Evolutionary conservation across 768 basidiomycete species (phyloP).

Genomic region (Lepiota venenata): DNA sequence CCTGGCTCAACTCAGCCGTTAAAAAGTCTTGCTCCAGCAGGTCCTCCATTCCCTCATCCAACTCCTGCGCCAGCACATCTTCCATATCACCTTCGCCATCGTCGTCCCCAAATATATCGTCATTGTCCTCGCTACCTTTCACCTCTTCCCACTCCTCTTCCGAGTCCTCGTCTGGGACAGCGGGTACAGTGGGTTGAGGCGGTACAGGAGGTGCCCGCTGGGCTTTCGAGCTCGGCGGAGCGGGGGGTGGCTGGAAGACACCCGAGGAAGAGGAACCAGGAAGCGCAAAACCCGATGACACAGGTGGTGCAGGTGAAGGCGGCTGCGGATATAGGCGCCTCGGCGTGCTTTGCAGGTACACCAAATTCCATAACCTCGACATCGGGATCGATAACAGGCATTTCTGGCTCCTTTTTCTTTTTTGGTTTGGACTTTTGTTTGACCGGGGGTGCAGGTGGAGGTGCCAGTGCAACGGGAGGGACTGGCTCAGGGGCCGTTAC

Average conservation of each 20-base stretch:
- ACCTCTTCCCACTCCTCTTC: constrained; percentile 18
- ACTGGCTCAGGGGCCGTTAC: constrained; percentile 15
- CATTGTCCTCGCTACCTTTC: constrained; percentile 4
- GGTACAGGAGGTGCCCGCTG: neutral
- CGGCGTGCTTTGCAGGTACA: constrained; percentile 8
- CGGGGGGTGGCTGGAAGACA: constrained; percentile 8
- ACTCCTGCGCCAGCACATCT: constrained; percentile 11
- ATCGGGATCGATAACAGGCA: neutral
- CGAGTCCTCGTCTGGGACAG: constrained; percentile 10
- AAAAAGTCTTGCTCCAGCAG: constrained; percentile 7
- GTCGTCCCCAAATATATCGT: constrained; percentile 14
- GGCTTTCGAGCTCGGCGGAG: neutral
- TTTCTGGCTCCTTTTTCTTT: constrained; percentile 5
- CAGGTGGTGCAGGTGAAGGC: neutral
- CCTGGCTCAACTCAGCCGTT: constrained; percentile 4
- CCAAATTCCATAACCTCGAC: constrained; percentile 8
- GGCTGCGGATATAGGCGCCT: neutral
- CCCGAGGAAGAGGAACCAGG: constrained; percentile 10
- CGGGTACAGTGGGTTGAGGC: neutral
- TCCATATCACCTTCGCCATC: constrained; percentile 9
- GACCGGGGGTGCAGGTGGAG: constrained; percentile 30
- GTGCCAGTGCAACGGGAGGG: constrained; percentile 20
- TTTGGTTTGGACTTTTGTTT: constrained; percentile 1
- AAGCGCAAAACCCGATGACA: constrained; percentile 8
- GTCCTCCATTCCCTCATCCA: constrained; percentile 12